A percentile compares a stretch with the other conserved stretches of the same genome.
phyloP scores from a whole-genome alignment of 1,284 basidiomycete genomes.

The Rhodotorula sp. region DNA sequence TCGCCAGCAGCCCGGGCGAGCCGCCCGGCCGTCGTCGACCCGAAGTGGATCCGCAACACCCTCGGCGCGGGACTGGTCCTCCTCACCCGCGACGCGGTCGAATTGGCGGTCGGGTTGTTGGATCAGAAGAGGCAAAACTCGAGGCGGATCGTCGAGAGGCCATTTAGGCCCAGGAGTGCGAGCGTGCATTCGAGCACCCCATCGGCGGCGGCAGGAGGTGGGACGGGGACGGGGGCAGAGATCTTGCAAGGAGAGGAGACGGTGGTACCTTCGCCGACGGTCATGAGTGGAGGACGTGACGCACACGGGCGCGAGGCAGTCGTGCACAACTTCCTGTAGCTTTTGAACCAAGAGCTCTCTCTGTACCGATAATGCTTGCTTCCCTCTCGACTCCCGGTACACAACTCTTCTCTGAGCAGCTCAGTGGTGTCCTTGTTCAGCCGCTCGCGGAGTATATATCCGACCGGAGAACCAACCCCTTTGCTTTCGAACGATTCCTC shows the following conservation, averaged over 20 bases:
- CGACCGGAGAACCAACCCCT: too few species aligned
- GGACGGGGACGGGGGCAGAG: not conserved
- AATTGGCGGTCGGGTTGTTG: constrained; percentile 28
- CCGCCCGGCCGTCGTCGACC: constrained; percentile 26
- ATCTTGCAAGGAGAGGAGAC: not conserved
- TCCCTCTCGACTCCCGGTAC: too few species aligned
- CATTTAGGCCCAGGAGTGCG: constrained; percentile 25
- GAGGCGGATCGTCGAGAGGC: constrained; percentile 35
- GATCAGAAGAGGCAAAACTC: constrained; percentile 35
- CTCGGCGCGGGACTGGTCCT: constrained; percentile 39
- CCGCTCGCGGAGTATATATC: too few species aligned
- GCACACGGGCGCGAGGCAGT: constrained; percentile 5
- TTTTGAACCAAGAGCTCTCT: not conserved
- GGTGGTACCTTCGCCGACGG: not conserved
- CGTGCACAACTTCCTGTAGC: constrained; percentile 11
- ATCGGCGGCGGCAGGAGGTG: not conserved
- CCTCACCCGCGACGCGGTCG: constrained; percentile 33
- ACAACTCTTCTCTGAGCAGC: too few species aligned
- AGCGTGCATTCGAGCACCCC: not conserved
- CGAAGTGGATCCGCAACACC: constrained; percentile 42
- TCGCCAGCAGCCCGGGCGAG: too few species aligned
- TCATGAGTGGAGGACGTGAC: constrained; percentile 6
- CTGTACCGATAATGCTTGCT: too few species aligned
- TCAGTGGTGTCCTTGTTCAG: too few species aligned
- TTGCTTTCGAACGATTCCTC: too few species aligned